These are phyloP conservation scores for Melanopsichium pennsylvanicum DNA, from an alignment of 1,284 basidiomycete species.

Conservation along the genomic window DNA sequence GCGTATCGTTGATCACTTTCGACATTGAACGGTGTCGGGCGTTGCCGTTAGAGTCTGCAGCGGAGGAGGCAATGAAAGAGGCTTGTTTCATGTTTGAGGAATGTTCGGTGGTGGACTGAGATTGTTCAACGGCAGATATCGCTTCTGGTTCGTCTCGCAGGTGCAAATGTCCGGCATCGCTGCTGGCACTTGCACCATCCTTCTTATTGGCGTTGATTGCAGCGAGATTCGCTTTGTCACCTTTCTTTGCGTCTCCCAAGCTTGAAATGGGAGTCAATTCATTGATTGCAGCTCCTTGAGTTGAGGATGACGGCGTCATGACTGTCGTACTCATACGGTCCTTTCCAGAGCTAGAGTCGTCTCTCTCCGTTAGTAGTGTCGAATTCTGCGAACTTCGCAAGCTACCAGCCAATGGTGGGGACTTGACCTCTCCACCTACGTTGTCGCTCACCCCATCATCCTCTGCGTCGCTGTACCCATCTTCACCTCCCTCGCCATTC, in stretches of 20 bases:
- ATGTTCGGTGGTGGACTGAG: neutral
- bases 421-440: constrained; percentile 24
- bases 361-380: neutral
- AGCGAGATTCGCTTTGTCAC: neutral
- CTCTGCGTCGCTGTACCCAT: neutral
- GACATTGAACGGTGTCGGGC: constrained; percentile 24
- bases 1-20: constrained; percentile 21
- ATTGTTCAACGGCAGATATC: constrained; percentile 9
- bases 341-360: neutral
- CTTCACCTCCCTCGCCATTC: constrained; percentile 1
- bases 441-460: constrained; percentile 25
- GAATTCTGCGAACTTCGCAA: constrained; percentile 15
- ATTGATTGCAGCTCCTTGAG: neutral
- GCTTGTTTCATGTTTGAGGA: too few relatives aligned
- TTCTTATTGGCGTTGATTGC: neutral
- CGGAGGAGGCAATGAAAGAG: too few relatives aligned
- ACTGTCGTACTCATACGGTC: neutral
- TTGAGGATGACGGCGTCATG: constrained; percentile 4
- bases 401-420: constrained; percentile 11
- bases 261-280: constrained; percentile 3
- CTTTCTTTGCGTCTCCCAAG: neutral
- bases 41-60: neutral
- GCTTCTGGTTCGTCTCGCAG: constrained; percentile 18
- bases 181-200: too few relatives aligned
- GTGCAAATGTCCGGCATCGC: too few relatives aligned